Conservation (phyloP, 306 rosid genomes). For the Comarum palustre region DNA sequence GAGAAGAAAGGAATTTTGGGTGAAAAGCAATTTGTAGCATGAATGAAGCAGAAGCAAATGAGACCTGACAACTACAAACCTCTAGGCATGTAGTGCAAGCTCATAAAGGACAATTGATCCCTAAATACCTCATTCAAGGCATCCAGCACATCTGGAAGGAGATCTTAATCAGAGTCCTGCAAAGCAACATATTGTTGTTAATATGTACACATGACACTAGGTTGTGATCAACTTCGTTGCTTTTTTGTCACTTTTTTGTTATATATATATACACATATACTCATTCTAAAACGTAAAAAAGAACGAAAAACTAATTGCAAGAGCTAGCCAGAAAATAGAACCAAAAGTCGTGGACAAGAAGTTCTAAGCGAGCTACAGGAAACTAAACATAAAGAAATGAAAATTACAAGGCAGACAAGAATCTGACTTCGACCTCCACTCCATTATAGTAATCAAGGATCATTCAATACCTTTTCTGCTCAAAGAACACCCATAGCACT, state of each 20-base stretch:
- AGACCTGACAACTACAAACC: conserved; percentile 20
- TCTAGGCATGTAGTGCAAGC: too few species aligned
- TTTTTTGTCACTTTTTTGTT: not conserved
- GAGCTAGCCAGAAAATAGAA: not conserved
- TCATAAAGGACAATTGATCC: too few species aligned
- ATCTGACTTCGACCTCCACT: too few species aligned
- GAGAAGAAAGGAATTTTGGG: conserved; percentile 90
- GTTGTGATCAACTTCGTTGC: not conserved
- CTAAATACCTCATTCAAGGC: too few species aligned
- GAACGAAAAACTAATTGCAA: not conserved
- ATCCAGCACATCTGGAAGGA: too few species aligned
- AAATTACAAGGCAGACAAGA: too few species aligned
- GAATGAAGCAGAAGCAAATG: conserved; percentile 32
- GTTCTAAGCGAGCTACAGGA: conserved; percentile 1
- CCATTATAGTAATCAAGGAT: too few species aligned
- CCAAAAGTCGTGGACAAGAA: not conserved
- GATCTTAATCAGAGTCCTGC: too few species aligned
- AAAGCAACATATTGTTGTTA: conserved; percentile 30
- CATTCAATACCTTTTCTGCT: not conserved
- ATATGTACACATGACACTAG: conserved; percentile 5
- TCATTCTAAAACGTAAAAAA: too few species aligned
- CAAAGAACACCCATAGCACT: not conserved
- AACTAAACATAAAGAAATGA: not conserved
- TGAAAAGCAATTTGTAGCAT: conserved; percentile 84
- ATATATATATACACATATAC: too few species aligned